Evolutionary conservation across 257 asterid genomes (phyloP).

Genomic region (Ilex aquifolium): DNA sequence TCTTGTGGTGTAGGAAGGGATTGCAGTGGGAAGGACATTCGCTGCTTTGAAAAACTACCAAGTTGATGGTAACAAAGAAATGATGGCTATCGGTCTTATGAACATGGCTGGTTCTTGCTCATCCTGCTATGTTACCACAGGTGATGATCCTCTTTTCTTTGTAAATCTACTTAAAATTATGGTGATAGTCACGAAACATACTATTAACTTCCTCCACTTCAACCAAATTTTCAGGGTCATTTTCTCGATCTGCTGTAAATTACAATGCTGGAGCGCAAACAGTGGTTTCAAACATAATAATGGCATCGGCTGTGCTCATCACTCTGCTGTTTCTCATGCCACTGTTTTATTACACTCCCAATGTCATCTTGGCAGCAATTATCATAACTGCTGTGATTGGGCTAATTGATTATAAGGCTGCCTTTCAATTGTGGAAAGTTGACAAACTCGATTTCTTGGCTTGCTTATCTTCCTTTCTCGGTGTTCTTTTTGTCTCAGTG

Average conservation of each 20-base stretch:
- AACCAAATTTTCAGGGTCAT: conserved; percentile 49
- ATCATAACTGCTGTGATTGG: conserved; percentile 91
- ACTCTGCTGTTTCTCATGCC: conserved; percentile 90
- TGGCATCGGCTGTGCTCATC: conserved; percentile 79
- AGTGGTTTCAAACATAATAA: conserved; percentile 70
- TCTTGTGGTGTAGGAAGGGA: conserved; percentile 61
- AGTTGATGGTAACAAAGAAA: conserved; percentile 96
- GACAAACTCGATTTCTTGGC: conserved; percentile 91
- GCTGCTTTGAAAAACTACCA: conserved; percentile 80
- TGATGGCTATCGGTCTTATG: conserved; percentile 98
- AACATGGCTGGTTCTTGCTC: conserved; percentile 97
- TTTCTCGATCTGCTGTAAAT: conserved; percentile 93
- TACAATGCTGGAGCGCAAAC: conserved; percentile 88
- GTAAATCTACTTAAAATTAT: no score
- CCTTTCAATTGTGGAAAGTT: conserved; percentile 71
- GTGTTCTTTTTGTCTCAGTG: conserved; percentile 93
- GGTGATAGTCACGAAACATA: no score
- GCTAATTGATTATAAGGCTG: conserved; percentile 74
- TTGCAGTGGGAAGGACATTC: conserved; percentile 94
- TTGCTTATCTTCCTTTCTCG: conserved; percentile 75
- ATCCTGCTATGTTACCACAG: conserved; percentile 94
- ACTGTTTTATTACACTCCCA: conserved; percentile 78
- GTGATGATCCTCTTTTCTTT: conserved; percentile 16
- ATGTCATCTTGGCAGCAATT: conserved; percentile 75
- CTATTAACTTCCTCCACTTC: neutral